Percentiles rank a stretch among this genome's conserved stretches.
Conservation (phyloP, 163 green algal species). For the Prototheca cutis region DNA sequence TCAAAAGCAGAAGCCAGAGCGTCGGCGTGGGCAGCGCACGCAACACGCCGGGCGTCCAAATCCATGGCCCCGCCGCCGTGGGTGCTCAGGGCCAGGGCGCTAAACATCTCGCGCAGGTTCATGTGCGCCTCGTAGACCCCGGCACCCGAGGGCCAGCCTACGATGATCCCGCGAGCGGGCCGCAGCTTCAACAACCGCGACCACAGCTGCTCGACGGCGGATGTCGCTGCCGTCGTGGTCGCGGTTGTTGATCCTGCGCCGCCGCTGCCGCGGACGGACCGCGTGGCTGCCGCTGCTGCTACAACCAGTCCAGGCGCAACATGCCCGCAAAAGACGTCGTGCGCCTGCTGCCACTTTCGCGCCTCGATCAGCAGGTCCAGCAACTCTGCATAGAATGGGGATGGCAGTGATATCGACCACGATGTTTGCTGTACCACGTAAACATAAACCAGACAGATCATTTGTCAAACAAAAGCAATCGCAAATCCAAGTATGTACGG, state of each 20-base stretch:
- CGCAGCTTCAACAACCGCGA: no score
- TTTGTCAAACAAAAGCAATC: no score
- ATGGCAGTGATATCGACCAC: no score
- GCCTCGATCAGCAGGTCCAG: constrained; percentile 27
- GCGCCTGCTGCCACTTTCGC: constrained; percentile 10
- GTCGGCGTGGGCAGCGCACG: background rate
- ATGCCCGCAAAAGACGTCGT: constrained; percentile 10
- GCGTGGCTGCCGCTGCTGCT: no score
- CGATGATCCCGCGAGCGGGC: constrained; percentile 4
- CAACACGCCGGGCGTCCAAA: background rate
- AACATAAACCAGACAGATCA: no score
- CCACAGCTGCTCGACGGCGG: no score
- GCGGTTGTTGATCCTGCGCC: no score
- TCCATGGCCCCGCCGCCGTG: background rate
- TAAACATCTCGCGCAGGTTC: background rate
- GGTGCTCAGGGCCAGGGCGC: background rate
- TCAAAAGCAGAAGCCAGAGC: background rate
- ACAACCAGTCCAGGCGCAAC: constrained; percentile 15
- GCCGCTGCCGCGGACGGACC: no score
- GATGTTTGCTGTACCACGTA: no score
- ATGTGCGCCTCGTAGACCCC: constrained; percentile 13
- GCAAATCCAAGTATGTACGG: no score
- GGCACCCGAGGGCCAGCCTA: constrained; percentile 14
- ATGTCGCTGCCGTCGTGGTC: no score
- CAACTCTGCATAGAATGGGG: no score